Evolutionary conservation across 192 early-diverging fungal species (phyloP), one percentile per base, ranked within the genome.

Genomic region (Linderina pennispora): DNA sequence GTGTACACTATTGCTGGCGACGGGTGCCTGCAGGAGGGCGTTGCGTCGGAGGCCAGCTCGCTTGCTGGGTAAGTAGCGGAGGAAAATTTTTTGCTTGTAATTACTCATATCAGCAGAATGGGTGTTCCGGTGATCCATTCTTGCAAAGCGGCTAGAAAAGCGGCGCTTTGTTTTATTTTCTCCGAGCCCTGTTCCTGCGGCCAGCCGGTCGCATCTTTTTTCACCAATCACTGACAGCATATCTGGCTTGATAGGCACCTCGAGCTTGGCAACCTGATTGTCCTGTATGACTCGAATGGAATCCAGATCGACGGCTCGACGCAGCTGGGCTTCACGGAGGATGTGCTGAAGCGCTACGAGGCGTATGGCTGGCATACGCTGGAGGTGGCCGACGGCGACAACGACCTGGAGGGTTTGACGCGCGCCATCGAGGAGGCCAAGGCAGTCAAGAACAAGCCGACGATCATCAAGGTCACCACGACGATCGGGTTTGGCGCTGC

Each of bases 1-100:
- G 89, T 87, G 21, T 96, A 81, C 34, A 68, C 78, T 20, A 83
- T 99, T 48, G 50, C 79, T 22, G 96, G 96, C 49, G 96, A 99
- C 62, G 96, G 96, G 43, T 99, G 96, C 76, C 62, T 99, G 42
- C 96, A 99, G 74, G 96, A 99, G 71, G 96, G 96, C 80, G 88
- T 99, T 32, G 73, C 87, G 20, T 80, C 87, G 17, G 96, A 98
- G 67, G 87, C 96, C 19, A 77, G 76, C 40, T 92, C 92, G 18
- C 78, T 99, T 26, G 96, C 96, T 23, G 96, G 88, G 62, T 65
- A 65, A 58, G 62, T 52, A 23, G 2, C n/a, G n/a, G n/a, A n/a
- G n/a, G n/a, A n/a, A n/a, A n/a, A n/a, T n/a, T n/a, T n/a, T n/a
- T n/a, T n/a, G n/a, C n/a, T n/a, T n/a, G n/a, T n/a, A n/a, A n/a